Percentiles rank a stretch among this genome's conserved stretches.
Conservation (phyloP, 495 filamentous ascomycete species). For the Delitschia confertaspora region DNA sequence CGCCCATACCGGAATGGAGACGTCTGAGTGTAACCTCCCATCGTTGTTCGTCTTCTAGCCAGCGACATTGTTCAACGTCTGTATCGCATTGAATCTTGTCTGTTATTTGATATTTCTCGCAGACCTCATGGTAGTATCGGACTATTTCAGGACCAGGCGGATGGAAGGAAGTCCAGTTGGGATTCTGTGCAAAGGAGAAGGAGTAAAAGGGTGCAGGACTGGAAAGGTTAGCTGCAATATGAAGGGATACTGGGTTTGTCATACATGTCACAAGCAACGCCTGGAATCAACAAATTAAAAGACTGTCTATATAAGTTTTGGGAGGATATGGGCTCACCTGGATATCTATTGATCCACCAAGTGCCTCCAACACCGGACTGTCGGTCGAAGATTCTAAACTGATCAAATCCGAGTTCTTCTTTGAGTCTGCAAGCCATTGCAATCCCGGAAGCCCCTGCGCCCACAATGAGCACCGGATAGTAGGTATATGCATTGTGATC, state of each 20-base stretch:
- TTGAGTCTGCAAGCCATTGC: conserved; percentile 56
- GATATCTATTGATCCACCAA: conserved; percentile 61
- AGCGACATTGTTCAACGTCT: conserved; percentile 47
- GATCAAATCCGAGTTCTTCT: conserved; percentile 50
- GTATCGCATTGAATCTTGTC: conserved; percentile 54
- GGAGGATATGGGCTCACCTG: too few relatives aligned
- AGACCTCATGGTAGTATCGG: conserved; percentile 51
- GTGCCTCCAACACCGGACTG: conserved; percentile 56
- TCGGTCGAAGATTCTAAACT: conserved; percentile 57
- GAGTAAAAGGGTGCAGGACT: conserved; percentile 48
- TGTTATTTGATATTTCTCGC: conserved; percentile 48
- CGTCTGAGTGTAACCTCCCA: conserved; percentile 33
- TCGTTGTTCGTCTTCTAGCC: conserved; percentile 46
- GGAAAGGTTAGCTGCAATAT: not conserved
- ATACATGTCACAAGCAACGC: conserved; percentile 42
- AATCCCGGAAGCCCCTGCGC: conserved; percentile 59
- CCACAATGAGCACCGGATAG: conserved; percentile 46
- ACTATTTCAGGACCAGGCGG: conserved; percentile 49
- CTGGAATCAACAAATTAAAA: too few relatives aligned
- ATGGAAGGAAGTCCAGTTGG: conserved; percentile 48
- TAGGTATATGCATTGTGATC: conserved; percentile 46
- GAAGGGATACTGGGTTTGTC: not conserved
- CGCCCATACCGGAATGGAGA: conserved; percentile 30
- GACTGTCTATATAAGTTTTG: not conserved
- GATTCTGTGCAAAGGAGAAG: conserved; percentile 54